Evolutionary conservation across 257 asterid genomes (phyloP), one percentile per base, ranked within the genome.

Genomic region (Petunia secreta): DNA sequence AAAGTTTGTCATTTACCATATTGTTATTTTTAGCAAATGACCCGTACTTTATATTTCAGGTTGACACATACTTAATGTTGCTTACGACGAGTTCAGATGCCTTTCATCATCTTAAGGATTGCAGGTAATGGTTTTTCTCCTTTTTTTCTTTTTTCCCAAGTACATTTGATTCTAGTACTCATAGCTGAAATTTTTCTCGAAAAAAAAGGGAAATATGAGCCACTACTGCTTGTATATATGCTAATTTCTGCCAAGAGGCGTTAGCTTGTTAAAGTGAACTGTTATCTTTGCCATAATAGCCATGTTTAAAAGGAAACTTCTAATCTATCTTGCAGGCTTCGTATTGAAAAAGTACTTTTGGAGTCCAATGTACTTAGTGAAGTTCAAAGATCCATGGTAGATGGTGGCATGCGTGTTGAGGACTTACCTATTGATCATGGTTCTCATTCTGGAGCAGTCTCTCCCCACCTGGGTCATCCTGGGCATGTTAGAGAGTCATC

Each of bases 61-160:
- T 83, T 8, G 97, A 94, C 81, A 94, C 99, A 44, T 92, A 96
- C 80, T 85, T 96, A 87, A 79, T 96, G 67, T 80, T 96, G 93
- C 99, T 96, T 78, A 94, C 97, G 75, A 87, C 97, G 68, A 91
- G 88, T 84, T 87, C 99, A 54, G 99, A 92, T 85, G 92, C 95
- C 78, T 96, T 96, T 84, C 91, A 91, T 87, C 96, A 92, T 90
- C 89, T 96, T 73, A 96, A 94, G 84, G 97, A 91, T 75, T 79
- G 99, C 97, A 94, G 99, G 99, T 96, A 81, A 54, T 66, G 15
- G 77, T 11, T 38, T 82, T 44, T 78, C 37, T 59, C 57, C 16
- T 8, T 16, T 46, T 8, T 39, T 60, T 6, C 40, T 48, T 38
- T 46, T 6, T 81, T 53, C 25, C 25, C 39, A 13, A 10, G 65